Evolutionary conservation across 1,139 yeast genomes (phyloP).

Genomic region (Schwanniomyces etchellsii): DNA sequence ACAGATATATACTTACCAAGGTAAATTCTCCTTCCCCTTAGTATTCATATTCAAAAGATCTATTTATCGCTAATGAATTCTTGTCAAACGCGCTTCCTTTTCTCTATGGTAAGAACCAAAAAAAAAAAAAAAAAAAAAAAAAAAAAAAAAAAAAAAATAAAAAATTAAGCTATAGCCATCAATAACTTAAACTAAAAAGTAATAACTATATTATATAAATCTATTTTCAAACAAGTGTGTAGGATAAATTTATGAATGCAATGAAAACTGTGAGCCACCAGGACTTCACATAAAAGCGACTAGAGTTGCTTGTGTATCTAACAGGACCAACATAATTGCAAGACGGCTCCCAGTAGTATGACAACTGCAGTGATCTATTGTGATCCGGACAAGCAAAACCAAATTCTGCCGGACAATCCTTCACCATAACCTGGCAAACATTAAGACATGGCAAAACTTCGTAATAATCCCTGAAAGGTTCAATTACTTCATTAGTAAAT

Average conservation of each 20-base stretch:
- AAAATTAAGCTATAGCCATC: too few species aligned
- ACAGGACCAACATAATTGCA: slow-evolving; percentile 47
- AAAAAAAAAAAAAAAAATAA: too few species aligned
- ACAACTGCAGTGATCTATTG: slow-evolving; percentile 27
- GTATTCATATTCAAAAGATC: slow-evolving; percentile 1
- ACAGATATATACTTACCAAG: slow-evolving; percentile 29
- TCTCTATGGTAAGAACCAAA: too few species aligned
- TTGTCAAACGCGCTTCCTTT: too few species aligned
- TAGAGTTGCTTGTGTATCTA: slow-evolving; percentile 4
- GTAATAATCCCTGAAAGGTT: slow-evolving; percentile 59
- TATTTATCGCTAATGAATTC: background rate
- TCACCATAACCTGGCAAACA: slow-evolving; percentile 70
- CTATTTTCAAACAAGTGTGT: background rate
- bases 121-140: too few species aligned
- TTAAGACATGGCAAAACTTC: slow-evolving; percentile 86
- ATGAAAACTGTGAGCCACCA: slow-evolving; percentile 2
- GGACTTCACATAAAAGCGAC: slow-evolving; percentile 1
- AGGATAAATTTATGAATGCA: slow-evolving; percentile 2
- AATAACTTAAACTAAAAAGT: too few species aligned
- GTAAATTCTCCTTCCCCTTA: slow-evolving; percentile 25
- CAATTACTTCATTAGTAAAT: slow-evolving; percentile 49
- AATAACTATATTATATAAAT: slow-evolving; percentile 1
- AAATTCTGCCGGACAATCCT: slow-evolving; percentile 79
- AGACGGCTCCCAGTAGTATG: slow-evolving; percentile 49
- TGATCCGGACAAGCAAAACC: slow-evolving; percentile 65